Evolutionary conservation across 208 protist species (phyloP).

Genomic region (Tritrichomonas musculus): DNA sequence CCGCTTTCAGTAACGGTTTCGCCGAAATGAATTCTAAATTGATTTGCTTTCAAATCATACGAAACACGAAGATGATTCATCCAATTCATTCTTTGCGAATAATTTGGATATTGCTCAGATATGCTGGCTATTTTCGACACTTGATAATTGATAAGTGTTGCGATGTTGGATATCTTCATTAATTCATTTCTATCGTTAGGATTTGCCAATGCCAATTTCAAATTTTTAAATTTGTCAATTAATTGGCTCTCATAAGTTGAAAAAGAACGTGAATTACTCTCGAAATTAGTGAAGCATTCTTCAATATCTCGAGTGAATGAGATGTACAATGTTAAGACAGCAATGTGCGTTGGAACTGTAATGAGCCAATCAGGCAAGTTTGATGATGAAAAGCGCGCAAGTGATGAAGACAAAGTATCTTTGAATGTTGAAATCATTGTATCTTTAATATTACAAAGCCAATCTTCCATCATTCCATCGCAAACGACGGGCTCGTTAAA

Average conservation of each 20-base stretch:
- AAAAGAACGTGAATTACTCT: background rate
- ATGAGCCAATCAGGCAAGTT: background rate
- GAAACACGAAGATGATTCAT: background rate
- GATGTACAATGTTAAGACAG: background rate
- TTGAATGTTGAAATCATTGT: background rate
- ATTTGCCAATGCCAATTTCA: background rate
- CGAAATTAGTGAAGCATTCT: conserved; percentile 14
- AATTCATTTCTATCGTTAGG: background rate
- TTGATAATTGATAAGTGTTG: background rate
- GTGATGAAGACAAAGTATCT: background rate
- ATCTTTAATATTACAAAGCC: background rate
- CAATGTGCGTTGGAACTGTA: background rate
- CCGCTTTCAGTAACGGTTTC: background rate
- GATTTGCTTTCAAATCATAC: background rate
- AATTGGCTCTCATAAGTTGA: background rate
- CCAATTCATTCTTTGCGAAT: background rate
- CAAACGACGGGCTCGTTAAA: background rate
- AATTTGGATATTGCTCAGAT: background rate
- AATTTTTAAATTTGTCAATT: background rate
- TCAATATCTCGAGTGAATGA: background rate
- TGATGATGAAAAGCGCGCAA: background rate
- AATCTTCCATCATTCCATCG: background rate
- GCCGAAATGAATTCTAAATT: background rate
- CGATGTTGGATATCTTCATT: background rate
- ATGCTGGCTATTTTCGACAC: background rate